Conservation (phyloP, 192 early-diverging fungal genomes). For the Gamsiella multidivaricata region DNA sequence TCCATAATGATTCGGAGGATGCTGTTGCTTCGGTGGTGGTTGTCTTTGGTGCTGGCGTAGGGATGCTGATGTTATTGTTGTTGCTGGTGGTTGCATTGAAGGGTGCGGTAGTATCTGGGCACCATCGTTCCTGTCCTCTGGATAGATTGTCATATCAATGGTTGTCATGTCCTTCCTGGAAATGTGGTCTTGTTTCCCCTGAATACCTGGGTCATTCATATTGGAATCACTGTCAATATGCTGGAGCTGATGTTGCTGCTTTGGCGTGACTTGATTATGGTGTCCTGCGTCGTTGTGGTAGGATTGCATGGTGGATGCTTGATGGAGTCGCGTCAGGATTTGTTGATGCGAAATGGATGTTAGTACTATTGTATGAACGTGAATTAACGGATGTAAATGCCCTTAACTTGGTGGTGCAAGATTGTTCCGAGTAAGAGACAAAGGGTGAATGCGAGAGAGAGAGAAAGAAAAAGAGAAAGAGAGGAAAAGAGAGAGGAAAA, state of each 20-base stretch:
- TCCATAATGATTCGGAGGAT: slow-evolving; percentile 35
- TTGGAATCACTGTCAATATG: slow-evolving; percentile 20
- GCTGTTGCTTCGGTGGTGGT: background rate
- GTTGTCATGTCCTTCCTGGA: background rate
- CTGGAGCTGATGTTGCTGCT: background rate
- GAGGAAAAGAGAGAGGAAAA: background rate
- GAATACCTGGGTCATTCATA: background rate
- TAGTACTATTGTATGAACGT: too few relatives aligned
- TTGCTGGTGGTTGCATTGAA: background rate
- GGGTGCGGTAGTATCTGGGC: background rate
- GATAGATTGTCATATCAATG: slow-evolving; percentile 17
- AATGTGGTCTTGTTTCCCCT: background rate
- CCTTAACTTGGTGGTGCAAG: too few relatives aligned
- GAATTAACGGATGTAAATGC: too few relatives aligned
- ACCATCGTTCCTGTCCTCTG: slow-evolving; percentile 22
- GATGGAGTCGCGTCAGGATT: too few relatives aligned
- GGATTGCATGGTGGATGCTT: too few relatives aligned
- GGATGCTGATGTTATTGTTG: too few relatives aligned
- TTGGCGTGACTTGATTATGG: background rate
- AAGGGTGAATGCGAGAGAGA: background rate
- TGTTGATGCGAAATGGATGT: too few relatives aligned
- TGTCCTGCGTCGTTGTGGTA: background rate
- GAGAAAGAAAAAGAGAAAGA: background rate
- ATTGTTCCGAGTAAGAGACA: background rate
- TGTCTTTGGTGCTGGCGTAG: background rate